A percentile compares a stretch with the other conserved stretches of the same genome.
Evolutionary conservation across 768 basidiomycete species (phyloP).

Genomic region (Neoboletus subvelutipes): DNA sequence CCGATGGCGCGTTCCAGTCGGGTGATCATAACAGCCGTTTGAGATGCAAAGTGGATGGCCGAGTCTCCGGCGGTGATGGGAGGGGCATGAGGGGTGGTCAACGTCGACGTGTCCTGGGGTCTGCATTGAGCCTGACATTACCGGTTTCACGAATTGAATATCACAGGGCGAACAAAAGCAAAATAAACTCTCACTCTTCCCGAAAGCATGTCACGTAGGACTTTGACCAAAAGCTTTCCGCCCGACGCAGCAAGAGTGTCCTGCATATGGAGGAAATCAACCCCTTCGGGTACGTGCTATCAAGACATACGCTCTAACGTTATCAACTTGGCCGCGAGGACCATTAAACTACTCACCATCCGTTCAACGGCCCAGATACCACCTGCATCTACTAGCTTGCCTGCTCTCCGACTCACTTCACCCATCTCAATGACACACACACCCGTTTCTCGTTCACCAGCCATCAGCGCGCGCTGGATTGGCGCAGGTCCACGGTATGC

Average conservation of each 20-base stretch:
- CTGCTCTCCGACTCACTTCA: conserved; percentile 49
- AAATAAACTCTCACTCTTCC: conserved; percentile 45
- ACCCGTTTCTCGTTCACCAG: conserved; percentile 66
- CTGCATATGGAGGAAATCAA: conserved; percentile 55
- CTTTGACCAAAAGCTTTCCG: conserved; percentile 67
- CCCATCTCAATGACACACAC: conserved; percentile 82
- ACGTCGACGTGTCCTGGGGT: conserved; percentile 42
- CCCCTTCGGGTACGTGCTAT: conserved; percentile 53
- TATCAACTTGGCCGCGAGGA: neutral
- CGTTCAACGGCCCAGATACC: conserved; percentile 55
- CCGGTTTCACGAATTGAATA: neutral
- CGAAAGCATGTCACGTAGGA: conserved; percentile 60
- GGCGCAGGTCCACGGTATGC: conserved; percentile 89
- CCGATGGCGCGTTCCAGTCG: conserved; percentile 30
- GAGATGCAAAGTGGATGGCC: conserved; percentile 17
- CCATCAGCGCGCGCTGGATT: conserved; percentile 78
- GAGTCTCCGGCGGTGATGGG: conserved; percentile 19
- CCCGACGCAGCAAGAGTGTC: conserved; percentile 60
- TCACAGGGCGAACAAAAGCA: neutral
- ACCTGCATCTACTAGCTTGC: conserved; percentile 69
- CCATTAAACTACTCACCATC: conserved; percentile 47
- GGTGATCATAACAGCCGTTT: conserved; percentile 18
- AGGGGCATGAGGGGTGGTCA: conserved; percentile 50
- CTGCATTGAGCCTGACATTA: conserved; percentile 44
- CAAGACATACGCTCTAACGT: neutral